Evolutionary conservation across 2,329 filamentous ascomycete genomes (phyloP).

Genomic region (Exophiala spinifera): DNA sequence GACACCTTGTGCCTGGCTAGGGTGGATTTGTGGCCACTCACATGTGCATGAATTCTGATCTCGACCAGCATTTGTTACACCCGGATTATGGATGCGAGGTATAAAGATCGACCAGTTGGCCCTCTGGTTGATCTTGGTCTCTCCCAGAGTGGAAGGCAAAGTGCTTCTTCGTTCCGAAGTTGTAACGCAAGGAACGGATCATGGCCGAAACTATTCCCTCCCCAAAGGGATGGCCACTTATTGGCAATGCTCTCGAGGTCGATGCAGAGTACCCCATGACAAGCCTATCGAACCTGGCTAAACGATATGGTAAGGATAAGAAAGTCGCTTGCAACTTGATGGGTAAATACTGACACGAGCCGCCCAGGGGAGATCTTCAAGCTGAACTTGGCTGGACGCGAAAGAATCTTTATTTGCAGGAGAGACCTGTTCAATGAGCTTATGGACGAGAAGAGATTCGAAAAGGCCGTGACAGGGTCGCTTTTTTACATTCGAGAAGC

Average conservation of each 20-base stretch:
- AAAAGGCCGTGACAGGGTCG: slow-evolving; percentile 53
- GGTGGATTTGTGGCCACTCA: too few species aligned
- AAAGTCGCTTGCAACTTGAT: neutral
- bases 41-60: too few species aligned
- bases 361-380: slow-evolving; percentile 58
- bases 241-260: slow-evolving; percentile 53
- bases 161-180: too few species aligned
- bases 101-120: too few species aligned
- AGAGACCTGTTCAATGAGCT: slow-evolving; percentile 59
- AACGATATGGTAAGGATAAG: slow-evolving; percentile 42
- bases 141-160: too few species aligned
- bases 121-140: too few species aligned
- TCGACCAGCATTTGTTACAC: too few species aligned
- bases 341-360: too few species aligned
- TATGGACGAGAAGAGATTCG: slow-evolving; percentile 63
- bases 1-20: too few species aligned
- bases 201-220: slow-evolving; percentile 51
- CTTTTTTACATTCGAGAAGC: slow-evolving; percentile 58
- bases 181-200: neutral
- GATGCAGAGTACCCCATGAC: slow-evolving; percentile 50
- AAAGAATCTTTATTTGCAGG: slow-evolving; percentile 51
- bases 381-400: slow-evolving; percentile 50
- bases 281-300: slow-evolving; percentile 48
- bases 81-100: too few species aligned
- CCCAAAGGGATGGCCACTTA: slow-evolving; percentile 48